These are phyloP conservation scores for Trichosporon coremiiforme DNA, from an alignment of 1,284 basidiomycete species.

Conservation along the genomic window DNA sequence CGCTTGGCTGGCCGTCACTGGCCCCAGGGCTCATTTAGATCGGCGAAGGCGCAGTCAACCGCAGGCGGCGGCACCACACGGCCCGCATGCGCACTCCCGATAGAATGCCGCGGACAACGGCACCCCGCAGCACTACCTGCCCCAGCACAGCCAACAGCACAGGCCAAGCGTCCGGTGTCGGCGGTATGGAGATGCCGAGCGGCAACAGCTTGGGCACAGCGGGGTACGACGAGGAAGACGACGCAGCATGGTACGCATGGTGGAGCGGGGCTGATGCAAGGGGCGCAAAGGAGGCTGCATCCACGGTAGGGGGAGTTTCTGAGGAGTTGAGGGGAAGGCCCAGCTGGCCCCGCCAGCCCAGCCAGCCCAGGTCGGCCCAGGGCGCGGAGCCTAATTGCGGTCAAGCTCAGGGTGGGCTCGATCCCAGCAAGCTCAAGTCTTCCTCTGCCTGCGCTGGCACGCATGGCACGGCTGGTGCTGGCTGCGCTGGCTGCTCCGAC, in stretches of 20 bases:
- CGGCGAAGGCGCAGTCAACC: not conserved
- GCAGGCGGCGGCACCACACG: too few species aligned
- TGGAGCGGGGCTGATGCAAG: not conserved
- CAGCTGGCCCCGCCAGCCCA: too few species aligned
- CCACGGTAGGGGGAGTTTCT: not conserved
- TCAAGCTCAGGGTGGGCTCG: not conserved
- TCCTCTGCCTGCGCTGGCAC: too few species aligned
- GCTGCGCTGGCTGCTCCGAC: not conserved
- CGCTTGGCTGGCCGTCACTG: too few species aligned
- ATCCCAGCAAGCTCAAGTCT: not conserved
- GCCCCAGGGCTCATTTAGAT: not conserved
- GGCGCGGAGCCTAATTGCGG: slow-evolving; percentile 7
- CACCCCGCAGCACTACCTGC: not conserved
- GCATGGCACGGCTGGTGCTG: too few species aligned
- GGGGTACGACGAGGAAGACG: too few species aligned
- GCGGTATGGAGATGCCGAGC: not conserved
- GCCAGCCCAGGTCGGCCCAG: not conserved
- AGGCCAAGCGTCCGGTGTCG: too few species aligned
- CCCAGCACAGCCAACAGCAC: too few species aligned
- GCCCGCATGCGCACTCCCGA: not conserved
- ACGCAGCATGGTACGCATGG: not conserved
- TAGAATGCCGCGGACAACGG: not conserved
- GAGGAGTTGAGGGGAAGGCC: not conserved
- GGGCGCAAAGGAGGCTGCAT: not conserved
- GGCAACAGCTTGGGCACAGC: too few species aligned